Percentiles rank a stretch among this genome's conserved stretches.
Conservation (phyloP, 352 stramenopile species). For the Globisporangium heterothallicum region DNA sequence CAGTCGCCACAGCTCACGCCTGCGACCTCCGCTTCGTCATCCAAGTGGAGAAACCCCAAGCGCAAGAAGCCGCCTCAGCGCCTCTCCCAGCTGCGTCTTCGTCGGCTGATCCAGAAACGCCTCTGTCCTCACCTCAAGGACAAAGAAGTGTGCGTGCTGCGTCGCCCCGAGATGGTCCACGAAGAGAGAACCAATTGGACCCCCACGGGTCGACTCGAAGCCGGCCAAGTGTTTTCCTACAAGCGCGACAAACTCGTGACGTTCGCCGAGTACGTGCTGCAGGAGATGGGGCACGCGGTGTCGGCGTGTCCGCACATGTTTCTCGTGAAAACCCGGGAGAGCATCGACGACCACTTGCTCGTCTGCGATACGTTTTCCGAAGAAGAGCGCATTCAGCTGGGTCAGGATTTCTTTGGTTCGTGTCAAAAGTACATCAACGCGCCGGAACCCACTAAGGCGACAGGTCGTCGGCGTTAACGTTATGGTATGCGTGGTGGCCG, state of each 20-base stretch:
- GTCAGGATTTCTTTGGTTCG: constrained; percentile 22
- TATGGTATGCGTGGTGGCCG: not conserved
- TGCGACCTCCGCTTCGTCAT: constrained; percentile 16
- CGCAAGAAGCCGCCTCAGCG: constrained; percentile 22
- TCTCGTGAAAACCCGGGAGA: constrained; percentile 44
- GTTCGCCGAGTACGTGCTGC: constrained; percentile 58
- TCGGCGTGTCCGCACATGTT: constrained; percentile 71
- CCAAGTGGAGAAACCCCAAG: constrained; percentile 18
- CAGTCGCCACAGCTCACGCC: constrained; percentile 11
- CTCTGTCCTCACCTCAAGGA: constrained; percentile 64
- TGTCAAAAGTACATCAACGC: constrained; percentile 28
- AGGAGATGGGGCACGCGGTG: constrained; percentile 32
- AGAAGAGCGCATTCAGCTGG: constrained; percentile 35
- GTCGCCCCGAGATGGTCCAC: constrained; percentile 12
- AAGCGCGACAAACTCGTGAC: constrained; percentile 37
- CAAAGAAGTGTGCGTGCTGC: constrained; percentile 48
- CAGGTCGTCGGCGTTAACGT: not conserved
- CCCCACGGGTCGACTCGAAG: constrained; percentile 45
- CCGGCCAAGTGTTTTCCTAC: constrained; percentile 52
- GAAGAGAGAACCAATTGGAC: constrained; percentile 21
- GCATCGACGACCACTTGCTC: constrained; percentile 67
- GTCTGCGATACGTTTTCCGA: constrained; percentile 65
- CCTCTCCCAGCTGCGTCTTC: constrained; percentile 46
- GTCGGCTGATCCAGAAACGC: constrained; percentile 61
- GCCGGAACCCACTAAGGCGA: constrained; percentile 7